Base-by-base conservation (phyloP, 352 stramenopile genomes). In the Phytophthora lateralis region DNA sequence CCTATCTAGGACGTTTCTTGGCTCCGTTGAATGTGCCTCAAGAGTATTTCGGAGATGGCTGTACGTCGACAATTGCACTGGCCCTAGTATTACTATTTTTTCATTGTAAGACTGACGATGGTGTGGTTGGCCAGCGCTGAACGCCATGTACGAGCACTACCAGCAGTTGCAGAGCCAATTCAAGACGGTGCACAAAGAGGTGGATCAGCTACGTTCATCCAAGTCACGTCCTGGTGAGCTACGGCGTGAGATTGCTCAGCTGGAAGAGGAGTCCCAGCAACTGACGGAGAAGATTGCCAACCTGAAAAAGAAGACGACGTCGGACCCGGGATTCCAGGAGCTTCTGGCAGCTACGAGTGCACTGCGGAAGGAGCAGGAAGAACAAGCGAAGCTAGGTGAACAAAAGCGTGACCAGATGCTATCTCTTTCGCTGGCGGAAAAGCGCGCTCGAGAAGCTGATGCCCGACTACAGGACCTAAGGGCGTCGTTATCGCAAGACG, bases 161-260 rank as follows among this genome's bases (percentile, higher is more conserved):
- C 91, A 94, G 63, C 80, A 97, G 56, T 75, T 98, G 3, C 96
- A 99, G 72, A 75, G 87, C 27, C 90, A 98, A 64, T 97, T 98
- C 70, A 97, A 97, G 70, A 62, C 60, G 1, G 73, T 92, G 32
- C 96, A 98, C 71, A 97, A 97, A 63, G 72, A 95, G 45, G 83
- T 97, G 17, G 95, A 98, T 45, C 61, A 89, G 55, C 62, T 96
- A 46, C 82, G 88, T 14, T 75, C 49, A 30, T 86, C 77, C 57
- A 93, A 95, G 73, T 82, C 91, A 56, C 74, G 83, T 38, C 86
- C 86, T 2, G 80, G 76, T 0, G 91, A 98, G 59, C 75, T 98
- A 3, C 82, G 88, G 7, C 84, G 89, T 21, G 93, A 98, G 62
- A 98, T 98, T 51, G 61, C 80, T 8, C 92, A 98, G 75, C 75